Percentiles rank a stretch among this genome's conserved stretches.
These are phyloP conservation scores for Penicillium crystallinum DNA, from an alignment of 495 filamentous ascomycete genomes.

Conservation along the genomic window DNA sequence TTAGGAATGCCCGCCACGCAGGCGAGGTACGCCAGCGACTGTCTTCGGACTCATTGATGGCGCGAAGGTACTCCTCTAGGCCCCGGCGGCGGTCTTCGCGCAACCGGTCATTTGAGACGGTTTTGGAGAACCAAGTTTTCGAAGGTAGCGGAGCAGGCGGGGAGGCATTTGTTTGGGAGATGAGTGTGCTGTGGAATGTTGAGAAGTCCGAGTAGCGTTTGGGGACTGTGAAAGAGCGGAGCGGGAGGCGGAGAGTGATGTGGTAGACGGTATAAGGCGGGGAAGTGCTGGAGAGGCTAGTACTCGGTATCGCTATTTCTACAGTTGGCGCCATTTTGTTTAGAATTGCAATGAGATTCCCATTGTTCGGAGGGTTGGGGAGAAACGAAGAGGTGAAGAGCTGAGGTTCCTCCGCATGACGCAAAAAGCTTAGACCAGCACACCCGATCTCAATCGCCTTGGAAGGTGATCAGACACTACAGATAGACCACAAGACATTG, in stretches of 20 bases:
- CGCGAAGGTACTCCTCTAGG: conserved; percentile 76
- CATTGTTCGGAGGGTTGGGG: not conserved
- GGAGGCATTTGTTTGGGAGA: conserved; percentile 52
- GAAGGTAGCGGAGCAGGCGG: conserved; percentile 65
- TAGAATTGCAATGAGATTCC: not conserved
- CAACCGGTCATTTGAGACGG: conserved; percentile 66
- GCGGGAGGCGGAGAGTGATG: conserved; percentile 79
- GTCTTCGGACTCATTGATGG: conserved; percentile 72
- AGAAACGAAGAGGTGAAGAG: not conserved
- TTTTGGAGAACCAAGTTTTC: conserved; percentile 84
- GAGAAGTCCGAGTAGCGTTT: conserved; percentile 96
- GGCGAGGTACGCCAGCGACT: conserved; percentile 78
- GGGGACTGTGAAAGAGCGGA: conserved; percentile 78
- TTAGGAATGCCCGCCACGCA: conserved; percentile 83
- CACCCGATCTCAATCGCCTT: not conserved
- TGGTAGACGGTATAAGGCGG: conserved; percentile 91
- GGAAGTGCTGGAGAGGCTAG: conserved; percentile 53
- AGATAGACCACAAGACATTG: not conserved
- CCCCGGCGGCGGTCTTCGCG: conserved; percentile 72
- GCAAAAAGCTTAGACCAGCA: conserved; percentile 12
- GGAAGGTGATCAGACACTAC: conserved; percentile 1
- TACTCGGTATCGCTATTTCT: conserved; percentile 77
- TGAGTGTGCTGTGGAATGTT: conserved; percentile 65
- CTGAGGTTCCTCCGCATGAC: conserved; percentile 9
- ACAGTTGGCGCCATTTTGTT: conserved; percentile 64